Base-by-base conservation (phyloP, 192 early-diverging fungal species). In the Coemansia umbellata region DNA sequence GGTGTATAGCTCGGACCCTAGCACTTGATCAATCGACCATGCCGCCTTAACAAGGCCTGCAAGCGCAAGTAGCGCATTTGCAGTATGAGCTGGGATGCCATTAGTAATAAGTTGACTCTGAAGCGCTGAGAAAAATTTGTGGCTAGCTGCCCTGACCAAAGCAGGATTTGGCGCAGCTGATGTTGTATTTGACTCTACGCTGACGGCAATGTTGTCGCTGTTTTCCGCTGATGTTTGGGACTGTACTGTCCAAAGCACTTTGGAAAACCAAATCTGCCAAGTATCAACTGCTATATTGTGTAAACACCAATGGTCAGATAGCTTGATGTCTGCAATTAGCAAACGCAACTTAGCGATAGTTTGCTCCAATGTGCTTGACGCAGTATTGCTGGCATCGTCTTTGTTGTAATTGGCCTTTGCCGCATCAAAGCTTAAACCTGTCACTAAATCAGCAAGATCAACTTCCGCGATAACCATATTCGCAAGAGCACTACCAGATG, bases 281-380 rank as follows among this genome's bases (percentile, higher is more conserved):
- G 54, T 35, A 24, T 69, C 60, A 1, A 31, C 54, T 7, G 66
- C 66, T 4, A 33, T 18, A 33, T 50, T 58, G 21, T 55, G 66
- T 24, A 69, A 17, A 22, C 54, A 62, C 66, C 66, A 69, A 45
- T 69, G 66, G 17, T 69, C 59, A 14, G 43, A 18, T 30, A 61
- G 26, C 9, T 19, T 23, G 11, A 43, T 37, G 18, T 58, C 60
- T 6, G 40, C 31, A n/a, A 69, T 31, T 1, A 69, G 49, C 31
- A 50, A 45, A 13, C 22, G 22, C 26, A 66, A 44, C 23, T 35
- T 40, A 10, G 54, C 53, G 0, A 27, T 35, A 21, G 47, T 30
- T 18, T 23, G 31, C 60, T 47, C 42, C 37, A 26, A 26, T 13
- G 23, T 26, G 28, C 14, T 26, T 5, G 23, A 44, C 11, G 15